phyloP scores from a whole-genome alignment of 1,139 yeast genomes.

The Pichia cactophila region DNA sequence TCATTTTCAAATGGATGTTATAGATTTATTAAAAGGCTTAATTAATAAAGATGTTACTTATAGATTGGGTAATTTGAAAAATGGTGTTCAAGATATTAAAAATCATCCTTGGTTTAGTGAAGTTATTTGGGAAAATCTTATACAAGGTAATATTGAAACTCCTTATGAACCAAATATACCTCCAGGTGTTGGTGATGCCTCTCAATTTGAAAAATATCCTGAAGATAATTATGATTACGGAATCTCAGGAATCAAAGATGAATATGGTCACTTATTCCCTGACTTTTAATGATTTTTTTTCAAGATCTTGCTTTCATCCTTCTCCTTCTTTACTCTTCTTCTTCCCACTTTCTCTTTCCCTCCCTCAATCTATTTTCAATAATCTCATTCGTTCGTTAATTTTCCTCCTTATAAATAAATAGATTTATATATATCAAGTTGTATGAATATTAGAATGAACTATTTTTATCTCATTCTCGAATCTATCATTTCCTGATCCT shows the following conservation, averaged over 20 bases:
- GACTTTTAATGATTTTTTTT: slow-evolving; percentile 34
- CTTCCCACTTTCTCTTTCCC: too few species aligned
- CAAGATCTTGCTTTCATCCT: not conserved
- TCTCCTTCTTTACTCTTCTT: not conserved
- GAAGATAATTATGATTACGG: slow-evolving; percentile 51
- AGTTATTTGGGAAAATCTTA: slow-evolving; percentile 53
- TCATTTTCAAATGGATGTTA: slow-evolving; percentile 44
- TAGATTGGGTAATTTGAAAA: slow-evolving; percentile 49
- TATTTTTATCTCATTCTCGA: not conserved
- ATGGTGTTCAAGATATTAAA: slow-evolving; percentile 51
- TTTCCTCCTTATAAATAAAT: too few species aligned
- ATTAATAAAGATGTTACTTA: slow-evolving; percentile 50
- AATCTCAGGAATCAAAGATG: slow-evolving; percentile 37
- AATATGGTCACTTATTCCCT: slow-evolving; percentile 40
- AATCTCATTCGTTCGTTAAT: too few species aligned
- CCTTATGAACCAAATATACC: slow-evolving; percentile 61
- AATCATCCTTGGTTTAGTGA: slow-evolving; percentile 54
- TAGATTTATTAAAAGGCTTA: slow-evolving; percentile 42
- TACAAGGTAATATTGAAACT: slow-evolving; percentile 52
- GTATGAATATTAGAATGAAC: not conserved
- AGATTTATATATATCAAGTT: not conserved
- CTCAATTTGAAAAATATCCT: slow-evolving; percentile 54
- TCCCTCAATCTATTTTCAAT: too few species aligned
- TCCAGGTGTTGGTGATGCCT: slow-evolving; percentile 55
- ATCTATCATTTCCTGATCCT: not conserved